Evolutionary conservation across 192 early-diverging fungal genomes (phyloP).

Genomic region (Dissophora ornata): DNA sequence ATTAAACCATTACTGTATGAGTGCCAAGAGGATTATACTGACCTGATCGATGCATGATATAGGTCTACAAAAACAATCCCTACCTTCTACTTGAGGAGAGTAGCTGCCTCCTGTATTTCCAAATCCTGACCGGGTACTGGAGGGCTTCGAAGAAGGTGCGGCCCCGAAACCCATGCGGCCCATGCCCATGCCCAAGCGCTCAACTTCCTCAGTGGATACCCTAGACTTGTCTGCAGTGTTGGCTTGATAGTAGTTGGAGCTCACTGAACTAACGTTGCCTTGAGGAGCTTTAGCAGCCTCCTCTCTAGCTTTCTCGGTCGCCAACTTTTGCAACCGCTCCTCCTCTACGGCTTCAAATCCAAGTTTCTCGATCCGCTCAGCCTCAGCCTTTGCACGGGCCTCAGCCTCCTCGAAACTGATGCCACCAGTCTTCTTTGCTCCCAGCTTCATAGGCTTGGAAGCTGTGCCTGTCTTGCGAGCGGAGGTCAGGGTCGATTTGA

Average conservation of each 20-base stretch:
- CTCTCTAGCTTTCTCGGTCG: conserved; percentile 79
- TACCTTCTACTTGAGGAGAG: conserved; percentile 50
- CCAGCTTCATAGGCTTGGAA: conserved; percentile 64
- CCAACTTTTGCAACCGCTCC: conserved; percentile 37
- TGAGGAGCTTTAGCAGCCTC: conserved; percentile 60
- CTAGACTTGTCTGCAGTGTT: conserved; percentile 38
- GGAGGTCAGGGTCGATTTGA: conserved; percentile 59
- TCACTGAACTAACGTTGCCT: neutral
- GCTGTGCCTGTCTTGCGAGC: conserved; percentile 42
- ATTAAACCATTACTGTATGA: too few relatives aligned
- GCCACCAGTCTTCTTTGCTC: conserved; percentile 86
- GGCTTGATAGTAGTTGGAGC: conserved; percentile 40
- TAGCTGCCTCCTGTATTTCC: conserved; percentile 41
- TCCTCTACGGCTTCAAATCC: conserved; percentile 51
- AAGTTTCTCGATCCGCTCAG: conserved; percentile 45
- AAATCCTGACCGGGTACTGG: conserved; percentile 27
- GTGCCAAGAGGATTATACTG: too few relatives aligned
- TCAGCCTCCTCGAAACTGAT: conserved; percentile 95
- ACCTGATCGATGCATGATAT: conserved; percentile 1
- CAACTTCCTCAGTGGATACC: conserved; percentile 59
- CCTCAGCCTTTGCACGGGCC: conserved; percentile 40
- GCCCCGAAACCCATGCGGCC: conserved; percentile 72
- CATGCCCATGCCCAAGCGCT: conserved; percentile 76
- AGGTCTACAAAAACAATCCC: neutral
- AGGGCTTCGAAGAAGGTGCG: conserved; percentile 15